Evolutionary conservation across 352 stramenopile genomes (phyloP).

Genomic region (Aphanomyces stellatus): DNA sequence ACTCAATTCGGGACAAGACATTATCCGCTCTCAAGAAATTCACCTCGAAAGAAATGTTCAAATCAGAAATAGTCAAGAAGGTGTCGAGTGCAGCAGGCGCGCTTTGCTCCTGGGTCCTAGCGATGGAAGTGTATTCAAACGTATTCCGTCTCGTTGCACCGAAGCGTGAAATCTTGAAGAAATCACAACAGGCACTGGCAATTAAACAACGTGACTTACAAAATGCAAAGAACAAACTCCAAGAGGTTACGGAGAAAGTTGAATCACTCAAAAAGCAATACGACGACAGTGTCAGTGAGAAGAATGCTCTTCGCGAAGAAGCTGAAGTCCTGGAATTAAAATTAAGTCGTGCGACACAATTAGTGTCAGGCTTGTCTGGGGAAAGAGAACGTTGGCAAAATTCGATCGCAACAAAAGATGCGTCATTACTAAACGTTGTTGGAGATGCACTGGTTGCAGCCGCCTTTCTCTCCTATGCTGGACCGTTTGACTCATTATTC

Average conservation of each 20-base stretch:
- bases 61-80: constrained; percentile 85
- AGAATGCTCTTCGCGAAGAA: constrained; percentile 90
- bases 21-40: constrained; percentile 94
- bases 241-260: constrained; percentile 88
- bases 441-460: constrained; percentile 90
- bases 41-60: constrained; percentile 75
- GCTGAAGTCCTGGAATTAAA: constrained; percentile 89
- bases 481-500: constrained; percentile 92
- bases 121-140: constrained; percentile 86
- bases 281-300: constrained; percentile 88
- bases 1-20: constrained; percentile 89
- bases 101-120: constrained; percentile 87
- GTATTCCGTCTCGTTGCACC: constrained; percentile 85
- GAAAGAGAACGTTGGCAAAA: constrained; percentile 92
- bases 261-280: constrained; percentile 87
- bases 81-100: constrained; percentile 81
- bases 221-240: constrained; percentile 82
- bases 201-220: constrained; percentile 86
- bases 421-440: constrained; percentile 80
- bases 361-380: constrained; percentile 89
- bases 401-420: constrained; percentile 86
- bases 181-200: constrained; percentile 73
- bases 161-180: constrained; percentile 85
- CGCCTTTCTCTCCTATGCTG: constrained; percentile 93
- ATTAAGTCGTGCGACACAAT: constrained; percentile 88